A percentile compares a stretch with the other conserved stretches of the same genome.
phyloP scores from a whole-genome alignment of 1,284 basidiomycete genomes.

The Cutaneotrichosporon daszewskae region DNA sequence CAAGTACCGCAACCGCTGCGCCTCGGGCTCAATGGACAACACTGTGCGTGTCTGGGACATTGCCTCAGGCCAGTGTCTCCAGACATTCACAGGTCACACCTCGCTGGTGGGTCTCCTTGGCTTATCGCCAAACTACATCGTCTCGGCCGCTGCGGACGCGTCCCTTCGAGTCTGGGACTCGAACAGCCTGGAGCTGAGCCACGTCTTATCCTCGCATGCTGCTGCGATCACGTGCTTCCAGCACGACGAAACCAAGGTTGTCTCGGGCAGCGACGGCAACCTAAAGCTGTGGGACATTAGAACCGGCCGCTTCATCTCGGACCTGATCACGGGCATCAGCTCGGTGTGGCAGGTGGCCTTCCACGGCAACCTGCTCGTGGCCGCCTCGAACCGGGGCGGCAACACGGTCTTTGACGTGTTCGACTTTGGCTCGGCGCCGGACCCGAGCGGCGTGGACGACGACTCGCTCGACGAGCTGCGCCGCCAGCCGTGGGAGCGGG shows the following conservation, averaged over 20 bases:
- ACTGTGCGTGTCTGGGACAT: conserved; percentile 90
- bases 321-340: conserved; percentile 77
- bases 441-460: conserved; percentile 34
- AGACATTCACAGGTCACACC: conserved; percentile 76
- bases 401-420: conserved; percentile 54
- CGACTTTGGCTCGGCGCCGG: conserved; percentile 31
- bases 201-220: conserved; percentile 77
- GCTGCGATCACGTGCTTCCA: conserved; percentile 96
- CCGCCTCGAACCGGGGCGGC: conserved; percentile 76
- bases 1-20: conserved; percentile 73
- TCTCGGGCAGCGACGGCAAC: conserved; percentile 89
- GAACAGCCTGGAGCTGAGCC: conserved; percentile 66
- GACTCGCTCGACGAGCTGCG: conserved; percentile 30
- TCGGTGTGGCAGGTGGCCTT: conserved; percentile 96
- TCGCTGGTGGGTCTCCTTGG: conserved; percentile 82
- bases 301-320: conserved; percentile 74
- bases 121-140: conserved; percentile 77
- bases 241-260: conserved; percentile 91
- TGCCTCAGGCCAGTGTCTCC: conserved; percentile 67
- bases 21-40: conserved; percentile 93
- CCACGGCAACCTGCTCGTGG: conserved; percentile 84
- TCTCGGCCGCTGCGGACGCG: conserved; percentile 89
- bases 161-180: conserved; percentile 90
- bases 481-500: conserved; percentile 36
- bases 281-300: conserved; percentile 93